Evolutionary conservation across 352 stramenopile species (phyloP).

Genomic region (Thalassiosira exigua): DNA sequence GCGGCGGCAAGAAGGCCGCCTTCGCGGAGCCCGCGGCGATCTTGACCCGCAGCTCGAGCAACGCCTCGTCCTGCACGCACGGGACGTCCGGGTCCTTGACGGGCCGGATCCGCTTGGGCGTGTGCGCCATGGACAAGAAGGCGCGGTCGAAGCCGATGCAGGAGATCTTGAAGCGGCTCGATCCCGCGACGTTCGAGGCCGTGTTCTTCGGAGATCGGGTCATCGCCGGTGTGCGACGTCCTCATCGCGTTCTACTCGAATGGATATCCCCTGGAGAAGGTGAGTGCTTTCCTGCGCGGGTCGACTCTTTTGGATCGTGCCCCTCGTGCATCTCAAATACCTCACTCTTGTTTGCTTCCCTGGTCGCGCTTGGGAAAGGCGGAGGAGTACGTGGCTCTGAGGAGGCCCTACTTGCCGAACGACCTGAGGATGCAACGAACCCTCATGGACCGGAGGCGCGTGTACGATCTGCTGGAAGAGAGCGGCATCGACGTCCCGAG

Average conservation of each 20-base stretch:
- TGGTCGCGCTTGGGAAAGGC: too few relatives aligned
- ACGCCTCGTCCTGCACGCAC: conserved; percentile 15
- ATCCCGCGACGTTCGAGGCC: conserved; percentile 94
- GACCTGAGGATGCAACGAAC: conserved; percentile 96
- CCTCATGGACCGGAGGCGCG: conserved; percentile 93
- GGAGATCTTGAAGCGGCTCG: conserved; percentile 94
- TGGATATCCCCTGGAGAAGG: conserved; percentile 95
- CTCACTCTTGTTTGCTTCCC: too few relatives aligned
- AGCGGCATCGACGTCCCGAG: conserved; percentile 95
- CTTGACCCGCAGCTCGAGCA: conserved; percentile 27
- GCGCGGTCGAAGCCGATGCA: conserved; percentile 95
- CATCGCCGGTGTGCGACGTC: conserved; percentile 96
- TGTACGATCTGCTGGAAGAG: conserved; percentile 95
- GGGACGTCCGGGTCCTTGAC: background rate
- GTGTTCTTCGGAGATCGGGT: conserved; percentile 97
- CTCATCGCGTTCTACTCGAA: conserved; percentile 99
- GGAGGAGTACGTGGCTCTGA: conserved; percentile 94
- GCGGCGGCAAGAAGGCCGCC: background rate
- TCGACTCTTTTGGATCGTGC: too few relatives aligned
- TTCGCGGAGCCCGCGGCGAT: background rate
- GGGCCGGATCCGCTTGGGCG: conserved; percentile 86
- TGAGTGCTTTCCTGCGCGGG: too few relatives aligned
- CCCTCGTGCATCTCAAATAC: too few relatives aligned
- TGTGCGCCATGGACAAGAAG: conserved; percentile 99
- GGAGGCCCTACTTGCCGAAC: conserved; percentile 96